Percentiles rank a stretch among this genome's conserved stretches.
These are phyloP conservation scores for Pichia insulana DNA, from an alignment of 805 yeast genomes.

Conservation along the genomic window DNA sequence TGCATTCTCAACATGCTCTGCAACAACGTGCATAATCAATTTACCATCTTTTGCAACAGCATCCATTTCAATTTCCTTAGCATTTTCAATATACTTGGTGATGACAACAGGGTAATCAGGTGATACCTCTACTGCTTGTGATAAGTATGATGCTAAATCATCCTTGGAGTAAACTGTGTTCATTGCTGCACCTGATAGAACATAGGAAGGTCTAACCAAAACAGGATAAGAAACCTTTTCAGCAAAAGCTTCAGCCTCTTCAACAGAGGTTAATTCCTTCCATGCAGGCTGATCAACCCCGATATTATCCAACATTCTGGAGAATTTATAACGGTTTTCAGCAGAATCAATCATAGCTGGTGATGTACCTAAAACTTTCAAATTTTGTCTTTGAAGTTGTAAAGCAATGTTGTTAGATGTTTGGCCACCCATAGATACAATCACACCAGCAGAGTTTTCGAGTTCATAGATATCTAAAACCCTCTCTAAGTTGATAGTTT, in stretches of 20 bases:
- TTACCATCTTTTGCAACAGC: slow-evolving; percentile 96
- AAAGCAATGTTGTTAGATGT: slow-evolving; percentile 95
- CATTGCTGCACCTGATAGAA: slow-evolving; percentile 98
- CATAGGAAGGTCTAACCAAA: slow-evolving; percentile 94
- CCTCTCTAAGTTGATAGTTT: slow-evolving; percentile 88
- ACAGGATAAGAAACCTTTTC: slow-evolving; percentile 89
- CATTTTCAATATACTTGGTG: slow-evolving; percentile 92
- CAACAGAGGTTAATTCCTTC: slow-evolving; percentile 92
- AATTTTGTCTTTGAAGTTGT: slow-evolving; percentile 86
- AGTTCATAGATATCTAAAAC: slow-evolving; percentile 90
- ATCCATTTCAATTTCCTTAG: slow-evolving; percentile 98
- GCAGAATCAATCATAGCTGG: slow-evolving; percentile 99
- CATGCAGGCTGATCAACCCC: slow-evolving; percentile 99
- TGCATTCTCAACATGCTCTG: slow-evolving; percentile 98
- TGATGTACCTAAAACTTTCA: slow-evolving; percentile 91
- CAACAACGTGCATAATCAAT: slow-evolving; percentile 92
- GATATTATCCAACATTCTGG: slow-evolving; percentile 91
- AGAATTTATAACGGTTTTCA: slow-evolving; percentile 95
- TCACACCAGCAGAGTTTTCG: slow-evolving; percentile 85
- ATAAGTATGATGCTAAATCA: slow-evolving; percentile 77
- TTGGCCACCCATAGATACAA: slow-evolving; percentile 98
- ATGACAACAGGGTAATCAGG: slow-evolving; percentile 97
- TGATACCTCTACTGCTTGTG: slow-evolving; percentile 95
- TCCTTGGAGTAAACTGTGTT: slow-evolving; percentile 86
- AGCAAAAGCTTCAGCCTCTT: slow-evolving; percentile 89